A percentile compares a stretch with the other conserved stretches of the same genome.
phyloP scores from a whole-genome alignment of 805 yeast species.

The Kodamaea neixiangensis region DNA sequence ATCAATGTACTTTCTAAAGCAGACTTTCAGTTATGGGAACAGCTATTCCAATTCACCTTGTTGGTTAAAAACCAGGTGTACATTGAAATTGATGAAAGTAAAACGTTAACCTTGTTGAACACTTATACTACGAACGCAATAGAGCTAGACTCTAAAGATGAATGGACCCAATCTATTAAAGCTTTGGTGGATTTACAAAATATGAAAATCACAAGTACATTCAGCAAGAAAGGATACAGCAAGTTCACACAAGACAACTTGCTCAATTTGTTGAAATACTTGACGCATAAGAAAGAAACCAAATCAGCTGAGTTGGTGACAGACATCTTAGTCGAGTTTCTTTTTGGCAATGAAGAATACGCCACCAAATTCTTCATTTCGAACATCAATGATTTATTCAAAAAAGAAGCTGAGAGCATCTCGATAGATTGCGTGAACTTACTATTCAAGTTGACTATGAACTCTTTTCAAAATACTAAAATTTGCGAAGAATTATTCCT shows the following conservation, averaged over 20 bases:
- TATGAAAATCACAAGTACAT: slow-evolving; percentile 23
- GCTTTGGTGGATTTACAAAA: slow-evolving; percentile 27
- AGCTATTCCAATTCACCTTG: slow-evolving; percentile 20
- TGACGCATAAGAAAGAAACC: background rate
- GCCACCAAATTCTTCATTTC: slow-evolving; percentile 20
- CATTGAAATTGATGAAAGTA: slow-evolving; percentile 34
- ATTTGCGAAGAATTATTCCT: slow-evolving; percentile 52
- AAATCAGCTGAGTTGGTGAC: background rate
- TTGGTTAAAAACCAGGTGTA: slow-evolving; percentile 26
- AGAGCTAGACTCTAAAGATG: slow-evolving; percentile 4
- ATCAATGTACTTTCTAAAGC: slow-evolving; percentile 11
- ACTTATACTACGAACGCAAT: slow-evolving; percentile 5
- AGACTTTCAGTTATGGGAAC: slow-evolving; percentile 16
- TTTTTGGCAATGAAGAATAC: slow-evolving; percentile 17
- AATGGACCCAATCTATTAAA: slow-evolving; percentile 29
- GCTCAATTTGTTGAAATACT: slow-evolving; percentile 2
- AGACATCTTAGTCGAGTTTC: slow-evolving; percentile 10
- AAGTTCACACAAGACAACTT: slow-evolving; percentile 26
- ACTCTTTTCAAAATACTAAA: slow-evolving; percentile 29
- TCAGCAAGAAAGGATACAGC: slow-evolving; percentile 28
- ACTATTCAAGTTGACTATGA: slow-evolving; percentile 31
- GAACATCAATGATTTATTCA: slow-evolving; percentile 32
- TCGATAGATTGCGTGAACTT: slow-evolving; percentile 14
- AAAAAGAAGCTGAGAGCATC: slow-evolving; percentile 13
- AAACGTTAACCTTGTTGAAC: slow-evolving; percentile 27